Conservation (phyloP, 129 eudicot genomes). For the Saussurea involucrata region DNA sequence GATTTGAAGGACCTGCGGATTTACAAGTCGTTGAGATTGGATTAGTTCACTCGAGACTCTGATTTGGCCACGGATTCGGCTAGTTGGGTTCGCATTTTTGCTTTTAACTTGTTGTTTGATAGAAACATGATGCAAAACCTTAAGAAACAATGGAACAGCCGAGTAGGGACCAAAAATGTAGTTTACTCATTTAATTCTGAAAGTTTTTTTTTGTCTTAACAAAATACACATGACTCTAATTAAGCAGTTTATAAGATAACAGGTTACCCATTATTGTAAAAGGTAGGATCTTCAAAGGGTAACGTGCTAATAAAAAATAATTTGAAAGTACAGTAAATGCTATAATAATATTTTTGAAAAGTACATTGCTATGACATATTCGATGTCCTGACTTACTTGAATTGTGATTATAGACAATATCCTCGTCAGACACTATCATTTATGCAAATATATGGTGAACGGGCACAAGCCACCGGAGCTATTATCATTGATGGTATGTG, state of each 20-base stretch:
- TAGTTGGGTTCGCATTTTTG: constrained; percentile 53
- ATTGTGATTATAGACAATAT: constrained; percentile 36
- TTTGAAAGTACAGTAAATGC: no score
- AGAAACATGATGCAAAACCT: constrained; percentile 40
- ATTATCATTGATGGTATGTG: constrained; percentile 56
- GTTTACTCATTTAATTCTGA: no score
- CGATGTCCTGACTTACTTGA: not conserved
- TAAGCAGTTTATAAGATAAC: no score
- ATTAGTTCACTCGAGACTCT: constrained; percentile 25
- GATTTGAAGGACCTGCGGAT: no score
- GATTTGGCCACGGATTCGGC: constrained; percentile 35
- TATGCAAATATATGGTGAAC: constrained; percentile 48
- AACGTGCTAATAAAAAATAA: no score
- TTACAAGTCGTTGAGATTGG: constrained; percentile 11
- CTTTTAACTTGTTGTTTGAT: constrained; percentile 85
- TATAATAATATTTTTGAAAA: no score
- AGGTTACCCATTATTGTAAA: no score
- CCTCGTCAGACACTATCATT: constrained; percentile 37
- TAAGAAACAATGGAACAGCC: not conserved
- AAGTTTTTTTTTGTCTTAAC: no score
- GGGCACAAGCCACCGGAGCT: constrained; percentile 51
- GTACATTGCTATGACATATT: not conserved
- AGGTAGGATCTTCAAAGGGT: no score
- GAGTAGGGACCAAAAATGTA: no score
- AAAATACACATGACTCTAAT: no score